Evolutionary conservation across 2,329 filamentous ascomycete species (phyloP).

Genomic region (Helotiales sp.): DNA sequence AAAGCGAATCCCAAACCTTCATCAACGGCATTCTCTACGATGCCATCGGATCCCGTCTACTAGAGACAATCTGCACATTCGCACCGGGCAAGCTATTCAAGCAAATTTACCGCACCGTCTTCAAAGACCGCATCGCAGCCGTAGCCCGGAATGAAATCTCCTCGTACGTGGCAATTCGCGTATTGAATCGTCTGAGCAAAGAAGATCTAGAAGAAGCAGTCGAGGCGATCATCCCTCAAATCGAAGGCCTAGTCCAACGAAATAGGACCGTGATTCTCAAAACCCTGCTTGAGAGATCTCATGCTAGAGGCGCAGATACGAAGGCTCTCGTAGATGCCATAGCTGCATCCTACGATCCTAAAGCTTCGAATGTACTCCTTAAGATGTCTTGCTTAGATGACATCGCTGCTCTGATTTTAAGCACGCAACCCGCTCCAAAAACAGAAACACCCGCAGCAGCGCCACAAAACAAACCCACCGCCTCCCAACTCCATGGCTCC

Average conservation of each 20-base stretch:
- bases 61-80: conserved; percentile 83
- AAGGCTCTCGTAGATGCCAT: conserved; percentile 60
- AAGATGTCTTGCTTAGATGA: conserved; percentile 65
- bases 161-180: conserved; percentile 81
- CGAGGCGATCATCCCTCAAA: conserved; percentile 71
- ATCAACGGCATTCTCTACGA: conserved; percentile 90
- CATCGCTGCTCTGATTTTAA: conserved; percentile 53
- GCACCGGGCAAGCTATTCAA: conserved; percentile 92
- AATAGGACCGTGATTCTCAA: conserved; percentile 80
- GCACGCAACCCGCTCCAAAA: conserved; percentile 45
- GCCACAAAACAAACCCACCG: conserved; percentile 39
- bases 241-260: conserved; percentile 74
- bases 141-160: conserved; percentile 90
- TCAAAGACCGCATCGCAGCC: conserved; percentile 78
- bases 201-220: conserved; percentile 81
- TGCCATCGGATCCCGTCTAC: conserved; percentile 82
- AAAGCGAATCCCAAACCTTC: conserved; percentile 76
- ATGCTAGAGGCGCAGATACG: conserved; percentile 65
- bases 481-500: conserved; percentile 77
- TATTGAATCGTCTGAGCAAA: conserved; percentile 82
- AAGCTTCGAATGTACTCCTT: conserved; percentile 55
- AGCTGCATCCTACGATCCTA: conserved; percentile 58
- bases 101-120: conserved; percentile 77
- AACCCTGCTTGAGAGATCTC: conserved; percentile 81
- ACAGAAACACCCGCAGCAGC: conserved; percentile 35